phyloP scores from a whole-genome alignment of 2,329 filamentous ascomycete species.

The Colletotrichum sp. region DNA sequence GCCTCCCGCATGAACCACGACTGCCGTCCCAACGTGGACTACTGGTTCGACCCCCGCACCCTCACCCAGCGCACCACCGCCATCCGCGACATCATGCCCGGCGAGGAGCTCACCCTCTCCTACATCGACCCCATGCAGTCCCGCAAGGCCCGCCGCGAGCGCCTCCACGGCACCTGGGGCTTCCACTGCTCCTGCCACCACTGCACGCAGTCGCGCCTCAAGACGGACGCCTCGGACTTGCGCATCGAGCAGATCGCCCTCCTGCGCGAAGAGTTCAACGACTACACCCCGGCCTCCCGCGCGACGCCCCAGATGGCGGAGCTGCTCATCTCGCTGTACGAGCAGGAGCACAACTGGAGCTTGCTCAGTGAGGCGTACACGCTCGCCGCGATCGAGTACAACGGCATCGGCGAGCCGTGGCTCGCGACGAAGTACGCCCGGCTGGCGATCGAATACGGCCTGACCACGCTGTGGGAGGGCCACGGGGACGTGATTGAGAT shows the following conservation, averaged over 20 bases:
- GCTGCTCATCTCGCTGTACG: conserved; percentile 40
- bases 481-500: conserved; percentile 38
- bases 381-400: conserved; percentile 43
- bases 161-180: conserved; percentile 39
- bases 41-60: conserved; percentile 42
- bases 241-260: conserved; percentile 39
- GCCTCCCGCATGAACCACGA: conserved; percentile 50
- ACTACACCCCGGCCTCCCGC: conserved; percentile 31
- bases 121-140: conserved; percentile 42
- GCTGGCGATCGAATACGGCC: conserved; percentile 40
- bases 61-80: conserved; percentile 44
- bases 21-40: conserved; percentile 49
- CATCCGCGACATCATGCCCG: conserved; percentile 40
- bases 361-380: conserved; percentile 38
- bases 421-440: conserved; percentile 40
- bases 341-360: conserved; percentile 43
- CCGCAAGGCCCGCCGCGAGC: conserved; percentile 31
- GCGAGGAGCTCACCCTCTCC: conserved; percentile 48
- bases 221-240: conserved; percentile 37
- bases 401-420: conserved; percentile 43
- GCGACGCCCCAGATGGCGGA: conserved; percentile 42
- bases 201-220: conserved; percentile 34
- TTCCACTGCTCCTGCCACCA: conserved; percentile 44
- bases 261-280: conserved; percentile 33
- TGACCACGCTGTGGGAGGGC: conserved; percentile 23